Evolutionary conservation across 139 green algal genomes (phyloP).

Genomic region (Dunaliella primolecta): DNA sequence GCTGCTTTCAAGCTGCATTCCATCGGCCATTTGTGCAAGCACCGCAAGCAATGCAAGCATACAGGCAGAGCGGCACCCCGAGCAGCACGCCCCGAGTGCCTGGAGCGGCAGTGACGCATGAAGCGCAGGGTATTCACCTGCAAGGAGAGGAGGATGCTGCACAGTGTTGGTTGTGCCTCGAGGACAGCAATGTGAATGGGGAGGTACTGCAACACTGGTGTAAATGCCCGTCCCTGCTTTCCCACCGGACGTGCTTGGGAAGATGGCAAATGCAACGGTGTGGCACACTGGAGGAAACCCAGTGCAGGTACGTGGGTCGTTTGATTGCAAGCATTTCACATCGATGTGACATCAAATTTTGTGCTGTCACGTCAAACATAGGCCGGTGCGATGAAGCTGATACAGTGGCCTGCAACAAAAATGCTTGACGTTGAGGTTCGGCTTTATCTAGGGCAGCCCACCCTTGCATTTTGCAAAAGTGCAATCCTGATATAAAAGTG

Average conservation of each 20-base stretch:
- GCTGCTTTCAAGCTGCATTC: too few relatives aligned
- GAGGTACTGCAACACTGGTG: background rate
- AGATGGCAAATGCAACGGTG: background rate
- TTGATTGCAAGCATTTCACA: background rate
- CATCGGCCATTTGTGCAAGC: too few relatives aligned
- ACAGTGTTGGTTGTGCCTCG: background rate
- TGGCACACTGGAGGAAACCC: background rate
- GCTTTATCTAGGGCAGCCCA: too few relatives aligned
- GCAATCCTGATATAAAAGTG: too few relatives aligned
- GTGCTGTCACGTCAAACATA: background rate
- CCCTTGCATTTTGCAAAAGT: background rate
- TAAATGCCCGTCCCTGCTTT: background rate
- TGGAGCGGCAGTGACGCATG: background rate
- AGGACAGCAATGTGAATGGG: background rate
- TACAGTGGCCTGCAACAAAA: too few relatives aligned
- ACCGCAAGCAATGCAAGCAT: too few relatives aligned
- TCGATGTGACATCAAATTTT: background rate
- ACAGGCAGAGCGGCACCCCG: too few relatives aligned
- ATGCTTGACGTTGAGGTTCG: too few relatives aligned
- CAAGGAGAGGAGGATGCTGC: background rate
- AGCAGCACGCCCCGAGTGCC: too few relatives aligned
- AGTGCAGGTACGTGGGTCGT: background rate
- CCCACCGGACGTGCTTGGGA: background rate
- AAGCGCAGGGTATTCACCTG: too few relatives aligned
- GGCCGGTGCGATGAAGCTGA: too few relatives aligned